Conservation (phyloP, 495 filamentous ascomycete genomes). For the Penicillium egyptiacum region DNA sequence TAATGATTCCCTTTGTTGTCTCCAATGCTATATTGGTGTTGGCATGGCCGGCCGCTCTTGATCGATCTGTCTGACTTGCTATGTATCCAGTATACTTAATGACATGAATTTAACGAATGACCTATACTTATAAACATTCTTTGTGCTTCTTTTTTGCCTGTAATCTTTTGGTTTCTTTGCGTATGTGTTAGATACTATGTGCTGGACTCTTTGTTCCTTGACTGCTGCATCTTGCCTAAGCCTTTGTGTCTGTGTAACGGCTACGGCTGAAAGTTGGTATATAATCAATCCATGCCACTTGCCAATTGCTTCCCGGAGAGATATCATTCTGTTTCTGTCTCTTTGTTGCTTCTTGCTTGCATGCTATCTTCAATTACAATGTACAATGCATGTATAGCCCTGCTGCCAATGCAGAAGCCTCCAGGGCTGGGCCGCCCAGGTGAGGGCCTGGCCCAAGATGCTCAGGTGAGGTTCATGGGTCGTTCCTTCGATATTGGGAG, state of each 20-base stretch:
- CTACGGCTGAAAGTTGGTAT: background rate
- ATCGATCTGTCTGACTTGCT: conserved; percentile 12
- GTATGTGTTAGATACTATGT: background rate
- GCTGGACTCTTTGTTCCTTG: background rate
- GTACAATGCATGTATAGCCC: too few relatives aligned
- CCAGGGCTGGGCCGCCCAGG: too few relatives aligned
- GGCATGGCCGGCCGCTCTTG: conserved; percentile 9
- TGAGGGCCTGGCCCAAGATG: too few relatives aligned
- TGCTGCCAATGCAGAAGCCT: too few relatives aligned
- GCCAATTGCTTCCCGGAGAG: background rate
- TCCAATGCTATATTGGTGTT: conserved; percentile 17
- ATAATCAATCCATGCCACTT: background rate
- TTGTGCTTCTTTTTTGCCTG: background rate
- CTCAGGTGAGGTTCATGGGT: too few relatives aligned
- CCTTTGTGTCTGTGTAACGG: background rate
- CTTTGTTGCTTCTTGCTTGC: too few relatives aligned
- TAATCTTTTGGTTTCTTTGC: background rate
- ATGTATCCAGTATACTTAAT: conserved; percentile 12
- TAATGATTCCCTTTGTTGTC: conserved; percentile 33
- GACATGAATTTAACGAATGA: conserved; percentile 27
- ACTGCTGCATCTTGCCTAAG: background rate
- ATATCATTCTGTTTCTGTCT: background rate
- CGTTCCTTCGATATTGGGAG: background rate
- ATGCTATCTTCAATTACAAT: too few relatives aligned
- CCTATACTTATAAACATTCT: background rate